A percentile compares a stretch with the other conserved stretches of the same genome.
phyloP scores from a whole-genome alignment of 257 asterid species.

The Ehretia macrophylla region DNA sequence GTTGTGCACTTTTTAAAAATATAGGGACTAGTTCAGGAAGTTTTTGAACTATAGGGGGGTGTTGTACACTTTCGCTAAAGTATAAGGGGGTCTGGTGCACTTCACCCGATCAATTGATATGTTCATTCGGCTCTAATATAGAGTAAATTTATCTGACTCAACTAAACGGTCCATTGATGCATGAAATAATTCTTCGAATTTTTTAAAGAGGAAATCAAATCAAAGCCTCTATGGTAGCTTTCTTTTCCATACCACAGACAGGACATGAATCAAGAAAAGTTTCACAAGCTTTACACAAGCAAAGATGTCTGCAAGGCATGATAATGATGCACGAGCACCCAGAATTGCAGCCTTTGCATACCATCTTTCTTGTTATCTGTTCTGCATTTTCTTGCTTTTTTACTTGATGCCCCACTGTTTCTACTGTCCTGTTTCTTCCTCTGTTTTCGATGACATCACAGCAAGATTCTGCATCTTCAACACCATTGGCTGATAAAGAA shows the following conservation, averaged over 20 bases:
- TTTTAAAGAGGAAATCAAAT: slow-evolving; percentile 17
- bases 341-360: slow-evolving; percentile 50
- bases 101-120: too few relatives aligned
- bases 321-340: slow-evolving; percentile 54
- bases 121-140: too few relatives aligned
- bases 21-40: too few relatives aligned
- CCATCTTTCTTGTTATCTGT: slow-evolving; percentile 17
- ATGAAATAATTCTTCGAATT: too few relatives aligned
- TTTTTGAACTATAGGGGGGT: too few relatives aligned
- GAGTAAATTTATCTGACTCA: too few relatives aligned
- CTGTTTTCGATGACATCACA: slow-evolving; percentile 21
- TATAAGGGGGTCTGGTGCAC: too few relatives aligned
- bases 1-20: too few relatives aligned
- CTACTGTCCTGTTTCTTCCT: not conserved
- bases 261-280: slow-evolving; percentile 63
- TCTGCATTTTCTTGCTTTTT: not conserved
- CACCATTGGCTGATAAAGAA: slow-evolving; percentile 19
- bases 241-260: slow-evolving; percentile 50
- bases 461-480: slow-evolving; percentile 62
- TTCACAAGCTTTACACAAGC: slow-evolving; percentile 58
- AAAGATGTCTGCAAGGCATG: slow-evolving; percentile 81
- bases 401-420: not conserved
- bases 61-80: too few relatives aligned
- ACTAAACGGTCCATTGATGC: too few relatives aligned
- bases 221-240: slow-evolving; percentile 53